Evolutionary conservation across 148 eudicot species (phyloP).

Genomic region (Mesembryanthemum crystallinum): DNA sequence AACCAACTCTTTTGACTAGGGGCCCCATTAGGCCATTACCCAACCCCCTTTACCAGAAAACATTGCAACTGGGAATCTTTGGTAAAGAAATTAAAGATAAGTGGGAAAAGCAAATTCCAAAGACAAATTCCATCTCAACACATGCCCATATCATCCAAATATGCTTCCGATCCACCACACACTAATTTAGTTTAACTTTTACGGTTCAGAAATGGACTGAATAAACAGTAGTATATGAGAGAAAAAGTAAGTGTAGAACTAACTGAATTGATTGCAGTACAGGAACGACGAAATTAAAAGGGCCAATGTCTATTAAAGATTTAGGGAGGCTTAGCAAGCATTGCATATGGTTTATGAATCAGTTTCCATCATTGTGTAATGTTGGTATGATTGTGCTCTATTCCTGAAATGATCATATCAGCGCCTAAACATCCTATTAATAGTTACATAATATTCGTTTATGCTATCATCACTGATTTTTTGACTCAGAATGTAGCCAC

Average conservation of each 20-base stretch:
- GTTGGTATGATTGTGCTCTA: not conserved
- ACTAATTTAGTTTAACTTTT: not conserved
- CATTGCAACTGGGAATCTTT: slow-evolving; percentile 30
- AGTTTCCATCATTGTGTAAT: slow-evolving; percentile 19
- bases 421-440: not conserved
- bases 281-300: not conserved
- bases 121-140: slow-evolving; percentile 9
- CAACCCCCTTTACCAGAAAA: slow-evolving; percentile 18
- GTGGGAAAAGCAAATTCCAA: slow-evolving; percentile 19
- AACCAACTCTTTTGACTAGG: not conserved
- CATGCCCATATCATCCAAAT: slow-evolving; percentile 3
- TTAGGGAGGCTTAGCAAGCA: too few relatives aligned
- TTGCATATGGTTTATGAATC: too few relatives aligned
- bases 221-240: too few relatives aligned
- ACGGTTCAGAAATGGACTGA: too few relatives aligned
- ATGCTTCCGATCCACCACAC: not conserved
- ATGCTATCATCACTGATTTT: not conserved
- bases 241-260: too few relatives aligned
- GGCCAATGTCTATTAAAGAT: too few relatives aligned
- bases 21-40: not conserved
- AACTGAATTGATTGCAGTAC: too few relatives aligned
- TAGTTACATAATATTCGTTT: not conserved
- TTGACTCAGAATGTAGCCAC: slow-evolving; percentile 19
- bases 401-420: slow-evolving; percentile 9
- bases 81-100: slow-evolving; percentile 29